These are phyloP conservation scores for Zygoascus flipseniorum DNA, from an alignment of 805 yeast genomes.

Conservation along the genomic window DNA sequence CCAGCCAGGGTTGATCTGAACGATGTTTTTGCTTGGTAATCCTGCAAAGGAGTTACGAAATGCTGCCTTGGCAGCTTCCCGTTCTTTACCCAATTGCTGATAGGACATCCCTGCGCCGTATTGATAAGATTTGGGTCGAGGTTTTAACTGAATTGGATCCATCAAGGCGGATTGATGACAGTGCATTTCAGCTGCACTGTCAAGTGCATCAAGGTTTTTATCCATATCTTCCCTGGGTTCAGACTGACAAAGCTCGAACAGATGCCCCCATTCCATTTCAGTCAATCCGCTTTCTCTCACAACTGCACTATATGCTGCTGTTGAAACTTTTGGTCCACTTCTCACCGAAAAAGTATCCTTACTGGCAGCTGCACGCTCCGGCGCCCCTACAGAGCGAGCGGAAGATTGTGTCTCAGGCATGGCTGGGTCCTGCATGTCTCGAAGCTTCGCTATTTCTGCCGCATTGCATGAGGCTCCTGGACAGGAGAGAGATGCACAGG, in stretches of 20 bases:
- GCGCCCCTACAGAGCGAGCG: not conserved
- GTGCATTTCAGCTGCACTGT: not conserved
- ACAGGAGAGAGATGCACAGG: not conserved
- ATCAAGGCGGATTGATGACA: not conserved
- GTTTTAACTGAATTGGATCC: not conserved
- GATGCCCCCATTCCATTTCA: not conserved
- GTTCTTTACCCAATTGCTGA: not conserved
- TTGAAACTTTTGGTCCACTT: no score
- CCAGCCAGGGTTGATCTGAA: not conserved
- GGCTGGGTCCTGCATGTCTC: not conserved
- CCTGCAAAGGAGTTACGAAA: not conserved
- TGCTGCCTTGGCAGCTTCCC: not conserved
- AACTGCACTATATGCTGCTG: no score
- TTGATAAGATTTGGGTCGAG: not conserved
- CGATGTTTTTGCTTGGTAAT: not conserved
- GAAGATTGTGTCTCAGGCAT: not conserved
- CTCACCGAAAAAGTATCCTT: not conserved
- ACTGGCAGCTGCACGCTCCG: not conserved
- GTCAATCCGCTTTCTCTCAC: not conserved
- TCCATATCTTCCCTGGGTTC: not conserved
- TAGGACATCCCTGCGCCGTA: not conserved
- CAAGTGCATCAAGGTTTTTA: not conserved
- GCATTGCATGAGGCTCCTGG: not conserved
- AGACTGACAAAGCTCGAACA: not conserved
- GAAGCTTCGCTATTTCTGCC: not conserved